These are phyloP conservation scores for Pseudohalonectria lignicola DNA, from an alignment of 2,329 filamentous ascomycete genomes.

Conservation along the genomic window DNA sequence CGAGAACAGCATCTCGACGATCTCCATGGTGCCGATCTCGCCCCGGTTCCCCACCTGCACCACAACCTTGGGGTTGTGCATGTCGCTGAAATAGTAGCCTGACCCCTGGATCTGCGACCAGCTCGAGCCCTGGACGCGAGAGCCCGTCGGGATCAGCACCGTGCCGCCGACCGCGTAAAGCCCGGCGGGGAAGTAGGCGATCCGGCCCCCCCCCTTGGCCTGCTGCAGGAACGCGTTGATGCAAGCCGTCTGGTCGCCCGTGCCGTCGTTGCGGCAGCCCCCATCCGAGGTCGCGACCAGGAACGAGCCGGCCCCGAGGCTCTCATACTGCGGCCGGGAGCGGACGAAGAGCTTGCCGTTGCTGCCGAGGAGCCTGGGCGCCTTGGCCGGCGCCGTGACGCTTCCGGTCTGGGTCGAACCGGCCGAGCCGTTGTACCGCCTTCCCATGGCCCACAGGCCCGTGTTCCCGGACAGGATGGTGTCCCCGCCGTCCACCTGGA, in stretches of 20 bases:
- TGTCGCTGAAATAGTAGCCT: conserved; percentile 44
- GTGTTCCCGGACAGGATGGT: background rate
- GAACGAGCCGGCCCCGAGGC: background rate
- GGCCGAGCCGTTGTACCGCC: background rate
- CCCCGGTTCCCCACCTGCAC: conserved; percentile 53
- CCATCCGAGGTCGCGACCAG: background rate
- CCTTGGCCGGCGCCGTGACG: background rate
- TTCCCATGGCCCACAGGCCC: background rate
- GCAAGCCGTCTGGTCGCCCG: conserved; percentile 59
- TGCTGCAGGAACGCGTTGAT: conserved; percentile 53
- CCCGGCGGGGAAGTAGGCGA: conserved; percentile 27
- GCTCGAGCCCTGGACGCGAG: conserved; percentile 58
- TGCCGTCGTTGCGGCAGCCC: conserved; percentile 36
- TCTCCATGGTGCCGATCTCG: conserved; percentile 54
- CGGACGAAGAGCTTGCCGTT: background rate
- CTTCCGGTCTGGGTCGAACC: background rate
- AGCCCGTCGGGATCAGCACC: conserved; percentile 41
- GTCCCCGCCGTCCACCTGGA: background rate
- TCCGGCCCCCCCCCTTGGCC: conserved; percentile 37
- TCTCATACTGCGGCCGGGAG: background rate
- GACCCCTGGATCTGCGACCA: conserved; percentile 49
- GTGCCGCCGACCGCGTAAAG: conserved; percentile 12
- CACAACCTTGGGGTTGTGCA: conserved; percentile 50
- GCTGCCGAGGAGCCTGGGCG: background rate
- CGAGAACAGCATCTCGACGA: conserved; percentile 56